phyloP scores from a whole-genome alignment of 148 eudicot genomes.

The Arctostaphylos glauca region DNA sequence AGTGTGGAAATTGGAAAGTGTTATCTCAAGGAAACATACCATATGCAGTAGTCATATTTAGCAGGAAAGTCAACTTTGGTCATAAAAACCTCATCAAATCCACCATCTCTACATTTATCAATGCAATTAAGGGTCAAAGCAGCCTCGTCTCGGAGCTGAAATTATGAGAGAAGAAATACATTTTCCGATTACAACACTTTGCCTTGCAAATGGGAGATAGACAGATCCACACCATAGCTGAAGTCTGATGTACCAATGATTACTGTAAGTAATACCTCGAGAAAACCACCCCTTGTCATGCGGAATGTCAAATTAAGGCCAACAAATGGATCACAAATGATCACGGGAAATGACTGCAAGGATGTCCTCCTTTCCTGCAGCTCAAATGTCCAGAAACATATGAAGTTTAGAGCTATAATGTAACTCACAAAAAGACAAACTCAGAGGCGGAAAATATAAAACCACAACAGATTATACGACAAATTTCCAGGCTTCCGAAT shows the following conservation, averaged over 20 bases:
- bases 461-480: not conserved
- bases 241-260: not conserved
- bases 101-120: slow-evolving; percentile 64
- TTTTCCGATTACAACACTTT: not conserved
- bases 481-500: not conserved
- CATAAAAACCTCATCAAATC: slow-evolving; percentile 81
- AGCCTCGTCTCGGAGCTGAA: slow-evolving; percentile 84
- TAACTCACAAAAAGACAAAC: not conserved
- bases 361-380: slow-evolving; percentile 63
- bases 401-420: not conserved
- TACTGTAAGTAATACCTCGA: slow-evolving; percentile 48
- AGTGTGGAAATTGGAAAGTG: not conserved
- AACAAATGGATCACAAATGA: slow-evolving; percentile 62
- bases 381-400: slow-evolving; percentile 12
- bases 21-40: slow-evolving; percentile 36
- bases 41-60: slow-evolving; percentile 78
- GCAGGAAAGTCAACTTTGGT: slow-evolving; percentile 77
- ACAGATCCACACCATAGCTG: not conserved
- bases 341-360: slow-evolving; percentile 55
- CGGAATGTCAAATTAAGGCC: slow-evolving; percentile 77
- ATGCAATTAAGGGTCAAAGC: slow-evolving; percentile 55
- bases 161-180: slow-evolving; percentile 16
- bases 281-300: slow-evolving; percentile 54
- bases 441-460: not conserved
- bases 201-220: not conserved